Evolutionary conservation across 495 filamentous ascomycete species (phyloP), one percentile per base, ranked within the genome.

Genomic region (Podospora sp.): DNA sequence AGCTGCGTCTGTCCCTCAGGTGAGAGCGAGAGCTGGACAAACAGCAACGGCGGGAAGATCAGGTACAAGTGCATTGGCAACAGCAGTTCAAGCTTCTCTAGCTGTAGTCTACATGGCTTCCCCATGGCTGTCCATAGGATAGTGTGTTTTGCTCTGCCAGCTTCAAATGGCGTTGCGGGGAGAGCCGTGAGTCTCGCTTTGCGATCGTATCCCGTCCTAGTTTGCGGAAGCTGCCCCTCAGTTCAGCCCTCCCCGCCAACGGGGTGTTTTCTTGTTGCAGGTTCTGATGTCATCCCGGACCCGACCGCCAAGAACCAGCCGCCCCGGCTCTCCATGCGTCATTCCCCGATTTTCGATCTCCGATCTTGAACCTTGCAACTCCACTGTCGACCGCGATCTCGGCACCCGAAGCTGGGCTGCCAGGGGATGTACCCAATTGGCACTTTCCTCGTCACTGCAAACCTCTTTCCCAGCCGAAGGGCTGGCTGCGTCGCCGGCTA

Each of bases 1-100:
- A 74, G 72, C 72, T 74, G 72, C 6, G 56, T 3, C 21, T 6
- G 55, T 1, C 16, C 33, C 1, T 21, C 3, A 68, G 62, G 22
- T 49, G 22, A 55, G 65, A 25, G 27, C 25, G 27, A 53, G 35
- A 62, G 29, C 58, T 35, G 58, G 58, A 66, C 49, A 61, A 33
- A 46, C 58, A 70, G 61, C 27, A 33, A 57, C 51, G 56, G 50
- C 25, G 27, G 16, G 14, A 50, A n/a, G 59, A n/a, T 60, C 66
- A 62, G 35, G 33, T 35, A 26, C 59, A 49, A 26, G 20, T 22
- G 40, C 56, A 59, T 59, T 18, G 25, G 18, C 21, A 22, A 24
- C n/a, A 58, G 5, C 21, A 7, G 6, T 6, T 18, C 55, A 3
- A n/a, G n/a, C n/a, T n/a, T n/a, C n/a, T n/a, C n/a, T n/a, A n/a